Evolutionary conservation across 257 asterid genomes (phyloP), one percentile per base, ranked within the genome.

Genomic region (Avicennia marina): DNA sequence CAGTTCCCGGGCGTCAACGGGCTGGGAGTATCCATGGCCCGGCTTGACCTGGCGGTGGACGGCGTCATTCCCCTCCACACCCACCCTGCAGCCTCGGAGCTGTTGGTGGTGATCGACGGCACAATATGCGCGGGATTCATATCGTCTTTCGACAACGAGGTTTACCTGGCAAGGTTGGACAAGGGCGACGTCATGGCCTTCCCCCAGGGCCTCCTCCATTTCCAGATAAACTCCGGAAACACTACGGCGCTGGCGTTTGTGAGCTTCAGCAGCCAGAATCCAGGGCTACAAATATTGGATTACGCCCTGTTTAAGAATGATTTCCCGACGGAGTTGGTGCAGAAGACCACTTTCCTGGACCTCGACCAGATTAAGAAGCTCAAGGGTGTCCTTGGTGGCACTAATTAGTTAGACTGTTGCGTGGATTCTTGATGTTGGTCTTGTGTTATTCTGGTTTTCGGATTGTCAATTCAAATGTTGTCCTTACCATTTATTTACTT

Each of bases 1-100:
- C 82, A 73, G 34, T 89, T 78, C 58, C 76, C 94, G 0, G 94
- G 79, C 13, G 69, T 84, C 4, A 89, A 89, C 61, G 94, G 97
- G 0, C 85, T 86, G 0, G 93, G 84, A 0, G 12, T 89, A 0
- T 89, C 95, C 46, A 69, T 82, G 0, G 94, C 85, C 6, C 72
- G 93, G 1, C 68, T 86, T 3, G 95, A 89, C 81, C 36, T 86
- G 24, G 94, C 79, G 0, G 45, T 9, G 3, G 86, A 71, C 0
- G 95, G 97, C 11, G 95, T 89, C 15, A 68, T 84, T 9, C 97
- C 97, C 39, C 59, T 89, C 53, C 97, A 86, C 81, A 84, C 93
- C 15, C 95, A 84, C 64, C 97, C 95, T 1, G 88, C 73, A 0
- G 93, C 66, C 4, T 76, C 86, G 13, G 94, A 89, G 49, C 6